A percentile compares a stretch with the other conserved stretches of the same genome.
Evolutionary conservation across 2,329 filamentous ascomycete genomes (phyloP).

Genomic region (Pseudonectria buxi): DNA sequence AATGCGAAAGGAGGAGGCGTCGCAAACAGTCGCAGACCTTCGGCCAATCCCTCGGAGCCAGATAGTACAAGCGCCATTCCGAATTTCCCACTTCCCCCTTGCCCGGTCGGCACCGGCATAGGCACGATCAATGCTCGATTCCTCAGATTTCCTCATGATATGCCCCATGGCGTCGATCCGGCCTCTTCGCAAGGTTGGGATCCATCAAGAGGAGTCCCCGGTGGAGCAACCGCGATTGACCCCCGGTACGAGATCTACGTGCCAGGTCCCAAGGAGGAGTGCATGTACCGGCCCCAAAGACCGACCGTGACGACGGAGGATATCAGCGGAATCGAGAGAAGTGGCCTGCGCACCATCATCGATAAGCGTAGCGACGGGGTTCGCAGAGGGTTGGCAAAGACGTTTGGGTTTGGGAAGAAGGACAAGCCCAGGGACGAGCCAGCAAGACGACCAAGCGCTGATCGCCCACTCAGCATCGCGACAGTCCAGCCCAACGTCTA

Average conservation of each 20-base stretch:
- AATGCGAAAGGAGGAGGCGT: constrained; percentile 25
- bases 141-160: constrained; percentile 37
- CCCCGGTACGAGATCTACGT: constrained; percentile 2
- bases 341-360: constrained; percentile 43
- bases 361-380: constrained; percentile 52
- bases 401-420: constrained; percentile 44
- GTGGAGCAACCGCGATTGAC: constrained; percentile 1
- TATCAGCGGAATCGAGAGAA: constrained; percentile 48
- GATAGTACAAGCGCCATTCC: constrained; percentile 31
- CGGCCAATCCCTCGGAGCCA: constrained; percentile 32
- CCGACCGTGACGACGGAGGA: constrained; percentile 42
- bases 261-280: constrained; percentile 8
- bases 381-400: constrained; percentile 46
- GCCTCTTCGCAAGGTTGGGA: too few species aligned
- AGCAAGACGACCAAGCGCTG: constrained; percentile 7
- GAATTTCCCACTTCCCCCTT: constrained; percentile 30
- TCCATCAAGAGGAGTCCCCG: too few species aligned
- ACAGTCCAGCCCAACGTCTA: constrained; percentile 14
- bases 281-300: constrained; percentile 25
- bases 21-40: constrained; percentile 26
- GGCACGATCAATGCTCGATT: constrained; percentile 37
- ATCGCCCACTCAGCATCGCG: constrained; percentile 15
- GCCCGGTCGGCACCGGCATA: constrained; percentile 30
- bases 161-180: background rate
- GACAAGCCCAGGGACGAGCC: constrained; percentile 31